These are phyloP conservation scores for Podospora comata DNA, from an alignment of 495 filamentous ascomycete species.

Conservation along the genomic window DNA sequence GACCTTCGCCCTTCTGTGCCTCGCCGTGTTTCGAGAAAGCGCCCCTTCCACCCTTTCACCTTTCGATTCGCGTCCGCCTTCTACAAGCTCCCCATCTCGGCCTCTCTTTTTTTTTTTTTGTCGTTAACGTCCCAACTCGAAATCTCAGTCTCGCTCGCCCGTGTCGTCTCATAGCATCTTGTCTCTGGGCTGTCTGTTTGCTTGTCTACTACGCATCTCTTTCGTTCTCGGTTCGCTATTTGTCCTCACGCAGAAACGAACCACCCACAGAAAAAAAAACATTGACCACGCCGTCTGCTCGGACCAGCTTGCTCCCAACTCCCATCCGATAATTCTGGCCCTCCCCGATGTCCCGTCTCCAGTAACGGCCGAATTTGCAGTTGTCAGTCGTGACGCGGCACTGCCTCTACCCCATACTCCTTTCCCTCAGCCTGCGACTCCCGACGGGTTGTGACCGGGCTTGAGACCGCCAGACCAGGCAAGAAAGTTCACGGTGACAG, in stretches of 20 bases:
- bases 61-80: conserved; percentile 22
- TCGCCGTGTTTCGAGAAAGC: conserved; percentile 21
- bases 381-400: conserved; percentile 34
- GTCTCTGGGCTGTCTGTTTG: conserved; percentile 6
- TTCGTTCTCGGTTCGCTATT: conserved; percentile 10
- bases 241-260: conserved; percentile 13
- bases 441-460: conserved; percentile 27
- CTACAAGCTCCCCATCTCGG: conserved; percentile 3
- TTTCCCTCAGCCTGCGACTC: conserved; percentile 14
- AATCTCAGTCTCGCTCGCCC: conserved; percentile 5
- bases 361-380: conserved; percentile 31
- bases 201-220: not conserved
- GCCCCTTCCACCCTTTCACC: conserved; percentile 33
- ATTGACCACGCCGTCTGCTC: conserved; percentile 5
- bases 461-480: conserved; percentile 23
- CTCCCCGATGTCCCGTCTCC: conserved; percentile 30
- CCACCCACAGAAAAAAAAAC: conserved; percentile 1
- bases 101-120: conserved; percentile 11
- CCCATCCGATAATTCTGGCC: conserved; percentile 13
- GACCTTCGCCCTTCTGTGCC: conserved; percentile 20
- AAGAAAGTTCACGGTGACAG: conserved; percentile 49
- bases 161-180: conserved; percentile 11
- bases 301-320: not conserved
- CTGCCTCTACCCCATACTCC: conserved; percentile 7
- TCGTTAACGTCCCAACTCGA: conserved; percentile 14